Percentiles rank a stretch among this genome's conserved stretches.
Conservation (phyloP, 495 filamentous ascomycete genomes). For the Talaromyces liani region DNA sequence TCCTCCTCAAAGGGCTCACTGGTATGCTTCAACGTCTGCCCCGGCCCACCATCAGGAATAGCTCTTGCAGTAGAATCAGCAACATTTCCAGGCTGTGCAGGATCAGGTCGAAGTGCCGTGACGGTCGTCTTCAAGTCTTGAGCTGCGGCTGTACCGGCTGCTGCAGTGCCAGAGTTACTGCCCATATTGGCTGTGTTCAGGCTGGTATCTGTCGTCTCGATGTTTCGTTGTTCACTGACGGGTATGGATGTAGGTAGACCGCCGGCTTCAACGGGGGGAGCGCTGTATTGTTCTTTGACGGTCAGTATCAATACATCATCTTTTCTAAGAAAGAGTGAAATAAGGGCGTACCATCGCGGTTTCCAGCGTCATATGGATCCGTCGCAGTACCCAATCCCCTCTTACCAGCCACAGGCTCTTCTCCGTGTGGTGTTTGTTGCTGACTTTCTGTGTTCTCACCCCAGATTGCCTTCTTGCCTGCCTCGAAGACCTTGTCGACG, state of each 20-base stretch:
- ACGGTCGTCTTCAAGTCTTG: slow-evolving; percentile 2
- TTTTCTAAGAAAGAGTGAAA: background rate
- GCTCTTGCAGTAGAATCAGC: background rate
- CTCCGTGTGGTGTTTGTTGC: slow-evolving; percentile 14
- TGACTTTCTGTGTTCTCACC: background rate
- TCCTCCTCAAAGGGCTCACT: slow-evolving; percentile 5
- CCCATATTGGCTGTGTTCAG: background rate
- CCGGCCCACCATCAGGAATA: background rate
- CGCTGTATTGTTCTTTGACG: background rate
- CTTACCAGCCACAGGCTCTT: slow-evolving; percentile 30
- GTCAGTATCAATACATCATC: background rate
- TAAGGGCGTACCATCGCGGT: slow-evolving; percentile 32
- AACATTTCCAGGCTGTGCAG: background rate
- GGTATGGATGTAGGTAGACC: background rate
- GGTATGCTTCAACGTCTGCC: slow-evolving; percentile 6
- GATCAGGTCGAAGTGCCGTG: slow-evolving; percentile 4
- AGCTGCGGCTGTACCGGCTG: background rate
- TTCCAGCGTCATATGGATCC: slow-evolving; percentile 39
- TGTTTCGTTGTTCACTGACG: slow-evolving; percentile 1
- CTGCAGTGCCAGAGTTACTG: slow-evolving; percentile 1
- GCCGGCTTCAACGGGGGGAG: background rate
- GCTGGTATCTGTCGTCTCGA: background rate
- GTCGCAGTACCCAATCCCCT: slow-evolving; percentile 26
- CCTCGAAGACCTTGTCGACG: slow-evolving; percentile 8
- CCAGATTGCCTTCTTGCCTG: slow-evolving; percentile 8